Percentiles rank a stretch among this genome's conserved stretches.
Conservation (phyloP, 108 stramenopile species). For the Skeletonema menzelii region DNA sequence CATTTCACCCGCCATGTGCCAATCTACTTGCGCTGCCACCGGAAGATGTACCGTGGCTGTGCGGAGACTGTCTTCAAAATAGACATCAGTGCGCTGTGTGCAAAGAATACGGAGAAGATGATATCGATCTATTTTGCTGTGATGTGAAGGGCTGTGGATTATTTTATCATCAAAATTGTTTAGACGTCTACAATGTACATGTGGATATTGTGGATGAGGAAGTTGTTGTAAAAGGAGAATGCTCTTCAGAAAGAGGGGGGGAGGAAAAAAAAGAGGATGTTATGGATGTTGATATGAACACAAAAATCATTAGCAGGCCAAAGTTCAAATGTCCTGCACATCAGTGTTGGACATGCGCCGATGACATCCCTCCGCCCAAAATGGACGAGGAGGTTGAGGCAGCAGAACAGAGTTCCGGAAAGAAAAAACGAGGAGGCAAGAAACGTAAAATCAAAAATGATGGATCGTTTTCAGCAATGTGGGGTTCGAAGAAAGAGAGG, state of each 20-base stretch:
- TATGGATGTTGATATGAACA: neutral
- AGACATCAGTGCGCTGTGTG: slow-evolving; percentile 68
- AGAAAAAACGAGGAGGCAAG: slow-evolving; percentile 17
- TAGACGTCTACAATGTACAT: slow-evolving; percentile 56
- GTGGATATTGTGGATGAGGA: slow-evolving; percentile 34
- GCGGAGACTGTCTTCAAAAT: slow-evolving; percentile 57
- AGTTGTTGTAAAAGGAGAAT: neutral
- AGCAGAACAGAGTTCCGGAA: slow-evolving; percentile 1
- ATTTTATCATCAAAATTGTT: slow-evolving; percentile 73
- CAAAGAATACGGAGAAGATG: slow-evolving; percentile 62
- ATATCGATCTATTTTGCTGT: slow-evolving; percentile 66
- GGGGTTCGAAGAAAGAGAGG: slow-evolving; percentile 53
- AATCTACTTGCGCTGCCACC: slow-evolving; percentile 55
- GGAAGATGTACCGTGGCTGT: slow-evolving; percentile 65
- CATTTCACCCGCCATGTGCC: slow-evolving; percentile 83
- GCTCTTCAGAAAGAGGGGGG: neutral
- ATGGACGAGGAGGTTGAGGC: slow-evolving; percentile 37
- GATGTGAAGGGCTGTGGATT: slow-evolving; percentile 58
- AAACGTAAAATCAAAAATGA: slow-evolving; percentile 27
- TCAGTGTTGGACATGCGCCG: slow-evolving; percentile 89
- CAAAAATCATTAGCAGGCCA: slow-evolving; percentile 19
- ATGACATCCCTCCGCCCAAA: slow-evolving; percentile 34
- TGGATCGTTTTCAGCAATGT: slow-evolving; percentile 32
- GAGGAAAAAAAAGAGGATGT: slow-evolving; percentile 16
- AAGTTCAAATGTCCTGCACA: slow-evolving; percentile 90